Evolutionary conservation across 306 rosid species (phyloP).

Genomic region (Alnus rubra): DNA sequence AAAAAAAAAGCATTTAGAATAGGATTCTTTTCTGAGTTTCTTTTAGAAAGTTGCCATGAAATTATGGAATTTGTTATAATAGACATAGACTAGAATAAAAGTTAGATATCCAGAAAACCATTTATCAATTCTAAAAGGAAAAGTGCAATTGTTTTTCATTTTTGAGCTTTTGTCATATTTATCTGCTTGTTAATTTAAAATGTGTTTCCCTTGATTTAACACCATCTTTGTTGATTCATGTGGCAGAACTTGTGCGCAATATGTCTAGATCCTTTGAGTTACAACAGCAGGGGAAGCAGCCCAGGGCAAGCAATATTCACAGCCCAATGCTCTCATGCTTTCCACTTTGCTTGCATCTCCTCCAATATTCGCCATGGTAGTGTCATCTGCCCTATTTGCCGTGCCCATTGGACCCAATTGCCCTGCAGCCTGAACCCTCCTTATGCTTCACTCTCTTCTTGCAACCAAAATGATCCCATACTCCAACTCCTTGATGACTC

Average conservation of each 20-base stretch:
- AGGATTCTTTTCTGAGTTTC: background rate
- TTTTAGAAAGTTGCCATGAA: constrained; percentile 2
- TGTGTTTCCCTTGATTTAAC: constrained; percentile 18
- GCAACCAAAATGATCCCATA: constrained; percentile 72
- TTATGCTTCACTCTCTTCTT: constrained; percentile 45
- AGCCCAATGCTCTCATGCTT: constrained; percentile 98
- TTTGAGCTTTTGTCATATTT: background rate
- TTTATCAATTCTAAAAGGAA: background rate
- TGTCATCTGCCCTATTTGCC: constrained; percentile 96
- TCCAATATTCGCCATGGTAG: constrained; percentile 98
- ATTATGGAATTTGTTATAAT: background rate
- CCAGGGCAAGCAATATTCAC: constrained; percentile 93
- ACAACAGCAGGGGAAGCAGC: constrained; percentile 76
- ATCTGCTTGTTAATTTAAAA: background rate
- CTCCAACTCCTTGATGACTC: constrained; percentile 90
- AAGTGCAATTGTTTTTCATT: background rate
- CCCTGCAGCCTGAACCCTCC: constrained; percentile 76
- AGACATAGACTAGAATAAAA: background rate
- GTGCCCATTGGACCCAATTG: constrained; percentile 96
- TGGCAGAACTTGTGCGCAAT: constrained; percentile 89
- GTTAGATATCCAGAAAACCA: background rate
- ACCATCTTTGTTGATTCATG: constrained; percentile 29
- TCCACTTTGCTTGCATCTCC: constrained; percentile 93
- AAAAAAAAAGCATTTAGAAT: too few species aligned
- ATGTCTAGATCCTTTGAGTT: constrained; percentile 85